Evolutionary conservation across 192 early-diverging fungal genomes (phyloP).

Genomic region (Dispira parvispora): DNA sequence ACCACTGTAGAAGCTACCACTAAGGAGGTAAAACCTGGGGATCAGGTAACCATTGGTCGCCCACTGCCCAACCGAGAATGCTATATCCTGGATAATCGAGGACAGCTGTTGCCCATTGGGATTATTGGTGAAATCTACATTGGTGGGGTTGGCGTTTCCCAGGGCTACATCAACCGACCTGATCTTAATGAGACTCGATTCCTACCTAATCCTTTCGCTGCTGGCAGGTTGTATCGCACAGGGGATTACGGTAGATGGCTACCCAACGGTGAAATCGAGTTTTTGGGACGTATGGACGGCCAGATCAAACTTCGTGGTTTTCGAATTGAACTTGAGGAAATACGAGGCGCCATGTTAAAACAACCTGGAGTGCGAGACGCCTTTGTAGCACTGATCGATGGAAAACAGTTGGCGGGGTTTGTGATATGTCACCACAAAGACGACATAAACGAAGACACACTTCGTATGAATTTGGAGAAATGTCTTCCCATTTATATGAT

Average conservation of each 20-base stretch:
- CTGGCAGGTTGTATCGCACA: neutral
- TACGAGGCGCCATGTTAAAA: constrained; percentile 12
- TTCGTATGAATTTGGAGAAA: neutral
- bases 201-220: constrained; percentile 14
- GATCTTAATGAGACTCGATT: constrained; percentile 21
- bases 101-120: constrained; percentile 20
- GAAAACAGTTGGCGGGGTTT: neutral
- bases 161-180: constrained; percentile 26
- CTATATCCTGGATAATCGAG: constrained; percentile 13
- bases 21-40: neutral
- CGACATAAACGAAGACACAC: neutral
- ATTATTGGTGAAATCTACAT: constrained; percentile 24
- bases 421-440: neutral
- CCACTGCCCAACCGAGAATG: constrained; percentile 10
- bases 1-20: neutral
- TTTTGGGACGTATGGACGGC: constrained; percentile 21
- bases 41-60: constrained; percentile 11
- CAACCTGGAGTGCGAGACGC: neutral
- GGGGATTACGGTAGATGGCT: constrained; percentile 9
- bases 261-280: constrained; percentile 14
- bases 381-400: neutral
- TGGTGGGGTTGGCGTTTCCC: constrained; percentile 21
- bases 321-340: constrained; percentile 28
- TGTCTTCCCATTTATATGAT: neutral
- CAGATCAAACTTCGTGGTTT: constrained; percentile 35